A percentile compares a stretch with the other conserved stretches of the same genome.
Conservation (phyloP, 495 filamentous ascomycete genomes). For the Bacidia gigantensis region DNA sequence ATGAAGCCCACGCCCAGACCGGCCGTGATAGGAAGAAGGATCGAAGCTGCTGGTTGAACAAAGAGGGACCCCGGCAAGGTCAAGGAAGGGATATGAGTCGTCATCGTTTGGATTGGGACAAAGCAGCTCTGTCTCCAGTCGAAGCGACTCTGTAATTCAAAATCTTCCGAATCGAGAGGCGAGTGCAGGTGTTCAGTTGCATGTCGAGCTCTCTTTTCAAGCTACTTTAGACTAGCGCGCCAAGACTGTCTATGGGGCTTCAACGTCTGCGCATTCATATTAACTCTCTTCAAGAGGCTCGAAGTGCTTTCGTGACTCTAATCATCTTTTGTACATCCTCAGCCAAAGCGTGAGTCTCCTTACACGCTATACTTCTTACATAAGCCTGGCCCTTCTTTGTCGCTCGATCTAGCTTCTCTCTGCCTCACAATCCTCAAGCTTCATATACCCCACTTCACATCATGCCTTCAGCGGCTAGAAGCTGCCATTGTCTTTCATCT, state of each 20-base stretch:
- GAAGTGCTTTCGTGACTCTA: slow-evolving; percentile 2
- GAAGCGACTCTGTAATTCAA: too few species aligned
- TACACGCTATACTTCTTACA: slow-evolving; percentile 16
- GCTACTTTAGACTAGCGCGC: not conserved
- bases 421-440: slow-evolving; percentile 2
- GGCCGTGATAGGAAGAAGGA: slow-evolving; percentile 52
- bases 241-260: not conserved
- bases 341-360: slow-evolving; percentile 19
- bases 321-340: not conserved
- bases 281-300: slow-evolving; percentile 5
- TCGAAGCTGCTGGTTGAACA: slow-evolving; percentile 47
- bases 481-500: slow-evolving; percentile 15
- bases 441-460: slow-evolving; percentile 9
- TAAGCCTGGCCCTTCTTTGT: slow-evolving; percentile 17
- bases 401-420: slow-evolving; percentile 15
- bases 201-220: too few species aligned
- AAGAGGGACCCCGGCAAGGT: slow-evolving; percentile 53
- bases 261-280: not conserved
- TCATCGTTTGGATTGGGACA: slow-evolving; percentile 39
- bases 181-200: too few species aligned
- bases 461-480: slow-evolving; percentile 10
- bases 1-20: slow-evolving; percentile 52
- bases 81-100: slow-evolving; percentile 46
- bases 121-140: too few species aligned
- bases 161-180: too few species aligned